A percentile compares a stretch with the other conserved stretches of the same genome.
Evolutionary conservation across 345 rosid genomes (phyloP).

Genomic region (Ceriops decandra): DNA sequence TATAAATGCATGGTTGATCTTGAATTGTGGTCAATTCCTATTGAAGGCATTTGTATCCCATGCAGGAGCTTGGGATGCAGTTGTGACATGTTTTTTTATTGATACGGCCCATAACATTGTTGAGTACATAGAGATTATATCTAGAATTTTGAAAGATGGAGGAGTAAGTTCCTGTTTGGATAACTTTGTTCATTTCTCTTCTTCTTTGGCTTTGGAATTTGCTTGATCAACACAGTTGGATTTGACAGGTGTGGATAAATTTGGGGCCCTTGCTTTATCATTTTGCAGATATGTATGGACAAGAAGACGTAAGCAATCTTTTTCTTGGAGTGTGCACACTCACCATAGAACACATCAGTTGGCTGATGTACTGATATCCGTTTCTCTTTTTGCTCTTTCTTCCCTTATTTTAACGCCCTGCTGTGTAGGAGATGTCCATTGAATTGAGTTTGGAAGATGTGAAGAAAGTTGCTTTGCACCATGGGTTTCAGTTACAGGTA

Average conservation of each 20-base stretch:
- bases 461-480: slow-evolving; percentile 65
- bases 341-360: too few relatives aligned
- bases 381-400: slow-evolving; percentile 2
- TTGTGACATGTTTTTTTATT: slow-evolving; percentile 92
- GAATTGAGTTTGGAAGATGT: slow-evolving; percentile 95
- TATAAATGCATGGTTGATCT: not conserved
- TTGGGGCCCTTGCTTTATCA: slow-evolving; percentile 92
- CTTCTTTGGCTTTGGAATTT: slow-evolving; percentile 12
- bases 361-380: not conserved
- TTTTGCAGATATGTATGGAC: slow-evolving; percentile 82
- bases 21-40: slow-evolving; percentile 12
- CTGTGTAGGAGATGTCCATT: slow-evolving; percentile 80
- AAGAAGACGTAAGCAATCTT: slow-evolving; percentile 61
- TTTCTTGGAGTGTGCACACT: not conserved
- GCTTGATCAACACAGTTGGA: slow-evolving; percentile 6
- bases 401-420: not conserved
- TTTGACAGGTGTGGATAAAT: slow-evolving; percentile 90
- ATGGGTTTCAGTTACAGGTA: slow-evolving; percentile 79
- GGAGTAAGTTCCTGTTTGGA: slow-evolving; percentile 56
- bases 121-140: slow-evolving; percentile 90
- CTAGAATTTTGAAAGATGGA: slow-evolving; percentile 83
- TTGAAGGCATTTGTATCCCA: slow-evolving; percentile 15
- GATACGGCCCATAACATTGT: slow-evolving; percentile 93
- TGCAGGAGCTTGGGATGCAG: slow-evolving; percentile 95
- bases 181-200: slow-evolving; percentile 3